A percentile compares a stretch with the other conserved stretches of the same genome.
Conservation (phyloP, 768 basidiomycete genomes). For the Podaxis sp. region DNA sequence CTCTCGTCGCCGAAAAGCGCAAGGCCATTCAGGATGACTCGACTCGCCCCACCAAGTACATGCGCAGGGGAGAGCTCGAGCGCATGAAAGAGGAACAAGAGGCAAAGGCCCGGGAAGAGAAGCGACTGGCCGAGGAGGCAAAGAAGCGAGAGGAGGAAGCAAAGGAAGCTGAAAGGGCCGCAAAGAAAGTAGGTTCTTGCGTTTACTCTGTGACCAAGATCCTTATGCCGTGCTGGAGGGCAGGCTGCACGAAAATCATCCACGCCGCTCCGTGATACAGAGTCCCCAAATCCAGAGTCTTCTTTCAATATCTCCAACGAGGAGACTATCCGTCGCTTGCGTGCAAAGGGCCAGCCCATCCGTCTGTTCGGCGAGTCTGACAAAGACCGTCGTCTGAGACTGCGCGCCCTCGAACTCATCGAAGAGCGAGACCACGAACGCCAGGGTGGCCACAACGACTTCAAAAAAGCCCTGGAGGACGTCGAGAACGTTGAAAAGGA, state of each 20-base stretch:
- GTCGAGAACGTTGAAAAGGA: conserved; percentile 78
- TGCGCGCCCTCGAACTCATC: conserved; percentile 92
- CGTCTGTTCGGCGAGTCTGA: conserved; percentile 94
- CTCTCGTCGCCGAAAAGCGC: conserved; percentile 86
- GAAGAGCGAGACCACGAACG: conserved; percentile 85
- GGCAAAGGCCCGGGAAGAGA: conserved; percentile 35
- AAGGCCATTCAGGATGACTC: conserved; percentile 61
- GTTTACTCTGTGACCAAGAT: conserved; percentile 11
- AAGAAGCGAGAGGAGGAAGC: conserved; percentile 29
- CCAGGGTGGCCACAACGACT: conserved; percentile 90
- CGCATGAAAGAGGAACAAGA: conserved; percentile 54
- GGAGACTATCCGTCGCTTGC: conserved; percentile 85
- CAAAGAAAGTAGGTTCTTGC: conserved; percentile 43
- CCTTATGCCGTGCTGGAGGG: conserved; percentile 46
- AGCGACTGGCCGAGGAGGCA: conserved; percentile 28
- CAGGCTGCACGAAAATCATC: conserved; percentile 43
- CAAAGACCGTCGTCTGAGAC: conserved; percentile 84
- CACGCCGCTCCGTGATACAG: conserved; percentile 37
- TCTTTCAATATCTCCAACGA: conserved; percentile 90
- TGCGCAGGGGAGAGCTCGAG: conserved; percentile 90
- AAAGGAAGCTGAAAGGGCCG: conserved; percentile 18
- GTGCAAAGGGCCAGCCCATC: conserved; percentile 91
- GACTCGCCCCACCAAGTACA: conserved; percentile 75
- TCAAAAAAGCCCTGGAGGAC: conserved; percentile 85
- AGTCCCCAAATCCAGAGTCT: conserved; percentile 46